A percentile compares a stretch with the other conserved stretches of the same genome.
phyloP scores from a whole-genome alignment of 2,329 filamentous ascomycete genomes.

The Hypoxylon sp. region DNA sequence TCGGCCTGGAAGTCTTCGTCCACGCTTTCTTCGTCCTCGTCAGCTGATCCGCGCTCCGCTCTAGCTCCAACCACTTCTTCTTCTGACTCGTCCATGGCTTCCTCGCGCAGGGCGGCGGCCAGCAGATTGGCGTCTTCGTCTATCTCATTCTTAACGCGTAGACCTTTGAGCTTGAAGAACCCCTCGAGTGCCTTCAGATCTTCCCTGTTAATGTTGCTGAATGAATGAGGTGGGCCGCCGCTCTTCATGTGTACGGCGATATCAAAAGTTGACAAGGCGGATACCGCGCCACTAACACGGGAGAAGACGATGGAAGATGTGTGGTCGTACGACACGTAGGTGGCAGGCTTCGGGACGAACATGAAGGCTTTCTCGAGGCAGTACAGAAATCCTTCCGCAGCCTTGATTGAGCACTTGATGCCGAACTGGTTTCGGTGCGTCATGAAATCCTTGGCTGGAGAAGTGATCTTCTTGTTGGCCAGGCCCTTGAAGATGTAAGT shows the following conservation, averaged over 20 bases:
- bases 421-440: constrained; percentile 94
- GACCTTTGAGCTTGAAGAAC: constrained; percentile 95
- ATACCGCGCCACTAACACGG: constrained; percentile 92
- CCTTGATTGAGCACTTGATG: constrained; percentile 99
- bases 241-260: constrained; percentile 93
- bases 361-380: constrained; percentile 98
- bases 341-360: constrained; percentile 98
- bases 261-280: constrained; percentile 94
- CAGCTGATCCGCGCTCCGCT: constrained; percentile 87
- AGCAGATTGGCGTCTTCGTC: constrained; percentile 88
- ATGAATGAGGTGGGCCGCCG: constrained; percentile 89
- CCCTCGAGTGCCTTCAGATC: constrained; percentile 96
- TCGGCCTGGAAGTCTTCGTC: constrained; percentile 97
- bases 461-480: constrained; percentile 93
- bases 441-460: constrained; percentile 92
- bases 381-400: constrained; percentile 96
- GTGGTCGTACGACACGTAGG: constrained; percentile 96
- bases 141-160: constrained; percentile 99
- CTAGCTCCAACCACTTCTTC: constrained; percentile 79
- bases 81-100: constrained; percentile 85
- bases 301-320: constrained; percentile 94
- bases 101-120: constrained; percentile 84
- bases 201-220: constrained; percentile 99
- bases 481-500: constrained; percentile 95
- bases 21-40: constrained; percentile 94